Conservation (phyloP, 768 basidiomycete species). For the Tulasnella sp. region DNA sequence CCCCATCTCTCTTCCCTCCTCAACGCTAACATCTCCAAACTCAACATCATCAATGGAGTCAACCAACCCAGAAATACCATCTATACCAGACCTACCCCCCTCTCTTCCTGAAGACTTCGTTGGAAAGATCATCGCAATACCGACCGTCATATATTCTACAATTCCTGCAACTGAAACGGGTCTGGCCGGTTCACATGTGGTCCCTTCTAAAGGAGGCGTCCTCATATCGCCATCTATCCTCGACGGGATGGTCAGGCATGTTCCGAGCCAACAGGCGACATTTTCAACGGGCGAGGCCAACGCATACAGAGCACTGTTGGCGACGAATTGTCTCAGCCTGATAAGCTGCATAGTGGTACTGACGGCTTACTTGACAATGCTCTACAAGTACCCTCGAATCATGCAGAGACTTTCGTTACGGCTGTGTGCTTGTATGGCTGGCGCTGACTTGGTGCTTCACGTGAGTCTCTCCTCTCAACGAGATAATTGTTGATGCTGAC, state of each 20-base stretch:
- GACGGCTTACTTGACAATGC: not conserved
- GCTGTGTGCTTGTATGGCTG: conserved; percentile 13
- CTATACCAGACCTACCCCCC: not conserved
- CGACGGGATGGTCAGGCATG: too few species aligned
- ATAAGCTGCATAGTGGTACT: conserved; percentile 12
- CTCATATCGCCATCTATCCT: too few species aligned
- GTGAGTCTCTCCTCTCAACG: not conserved
- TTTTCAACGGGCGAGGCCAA: not conserved
- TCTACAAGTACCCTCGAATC: conserved; percentile 9
- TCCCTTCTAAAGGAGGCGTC: too few species aligned
- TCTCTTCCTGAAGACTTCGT: too few species aligned
- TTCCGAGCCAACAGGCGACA: too few species aligned
- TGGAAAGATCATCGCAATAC: too few species aligned
- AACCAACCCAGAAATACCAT: not conserved
- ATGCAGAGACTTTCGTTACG: conserved; percentile 10
- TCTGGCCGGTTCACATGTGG: too few species aligned
- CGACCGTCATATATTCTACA: too few species aligned
- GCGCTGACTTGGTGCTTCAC: conserved; percentile 9
- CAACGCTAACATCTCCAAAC: not conserved
- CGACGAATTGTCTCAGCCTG: not conserved
- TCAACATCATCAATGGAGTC: not conserved
- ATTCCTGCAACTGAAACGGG: too few species aligned
- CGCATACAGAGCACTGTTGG: not conserved
- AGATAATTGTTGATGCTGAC: not conserved
- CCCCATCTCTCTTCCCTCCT: not conserved